A percentile compares a stretch with the other conserved stretches of the same genome.
phyloP scores from a whole-genome alignment of 805 yeast genomes.

The Zygotorulaspora florentina region DNA sequence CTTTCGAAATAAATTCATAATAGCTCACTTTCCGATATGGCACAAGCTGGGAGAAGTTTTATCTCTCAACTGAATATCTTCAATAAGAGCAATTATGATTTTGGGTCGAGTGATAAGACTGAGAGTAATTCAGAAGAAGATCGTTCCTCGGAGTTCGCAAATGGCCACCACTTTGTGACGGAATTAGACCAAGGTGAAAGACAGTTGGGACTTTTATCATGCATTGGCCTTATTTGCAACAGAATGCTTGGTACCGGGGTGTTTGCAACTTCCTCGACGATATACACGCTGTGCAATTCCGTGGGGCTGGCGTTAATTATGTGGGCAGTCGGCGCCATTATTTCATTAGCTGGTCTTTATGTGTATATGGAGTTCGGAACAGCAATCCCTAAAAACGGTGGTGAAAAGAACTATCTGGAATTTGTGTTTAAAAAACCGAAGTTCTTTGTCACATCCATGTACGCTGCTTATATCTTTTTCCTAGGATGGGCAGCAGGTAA shows the following conservation, averaged over 20 bases:
- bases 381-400: conserved; percentile 77
- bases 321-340: conserved; percentile 72
- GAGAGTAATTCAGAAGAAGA: conserved; percentile 4
- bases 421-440: conserved; percentile 64
- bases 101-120: conserved; percentile 1
- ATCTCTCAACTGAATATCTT: conserved; percentile 30
- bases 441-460: conserved; percentile 60
- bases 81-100: conserved; percentile 28
- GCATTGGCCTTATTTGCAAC: conserved; percentile 61
- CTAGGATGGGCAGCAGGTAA: conserved; percentile 87
- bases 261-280: conserved; percentile 63
- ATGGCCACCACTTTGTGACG: conserved; percentile 33
- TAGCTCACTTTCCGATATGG: neutral
- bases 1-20: too few species aligned
- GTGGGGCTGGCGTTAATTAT: conserved; percentile 67
- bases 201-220: conserved; percentile 50
- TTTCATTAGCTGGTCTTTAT: conserved; percentile 58
- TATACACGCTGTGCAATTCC: conserved; percentile 51
- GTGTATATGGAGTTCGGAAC: conserved; percentile 81
- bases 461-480: conserved; percentile 67
- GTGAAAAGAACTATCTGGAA: conserved; percentile 79
- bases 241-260: conserved; percentile 77
- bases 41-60: conserved; percentile 11
- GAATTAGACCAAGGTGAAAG: conserved; percentile 41
- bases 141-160: conserved; percentile 19